A percentile compares a stretch with the other conserved stretches of the same genome.
Evolutionary conservation across 2,329 filamentous ascomycete genomes (phyloP).

Genomic region (Talaromyces marneffei): DNA sequence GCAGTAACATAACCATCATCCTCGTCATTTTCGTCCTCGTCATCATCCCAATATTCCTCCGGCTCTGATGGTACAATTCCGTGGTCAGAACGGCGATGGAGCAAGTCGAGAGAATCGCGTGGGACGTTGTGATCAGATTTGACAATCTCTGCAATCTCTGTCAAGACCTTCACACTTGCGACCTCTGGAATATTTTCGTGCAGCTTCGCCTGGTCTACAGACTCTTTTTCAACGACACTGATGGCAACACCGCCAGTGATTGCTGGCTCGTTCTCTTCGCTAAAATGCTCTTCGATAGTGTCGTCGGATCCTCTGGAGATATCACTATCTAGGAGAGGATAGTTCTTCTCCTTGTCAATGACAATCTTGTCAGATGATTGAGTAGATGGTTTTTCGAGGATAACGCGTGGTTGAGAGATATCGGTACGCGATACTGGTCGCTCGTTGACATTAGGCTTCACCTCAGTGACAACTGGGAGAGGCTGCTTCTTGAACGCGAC

Average conservation of each 20-base stretch:
- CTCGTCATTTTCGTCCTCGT: slow-evolving; percentile 69
- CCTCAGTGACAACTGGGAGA: slow-evolving; percentile 31
- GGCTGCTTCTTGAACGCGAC: slow-evolving; percentile 50
- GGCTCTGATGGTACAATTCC: slow-evolving; percentile 42
- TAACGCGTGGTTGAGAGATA: neutral
- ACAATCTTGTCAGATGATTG: neutral
- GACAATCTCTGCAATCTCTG: slow-evolving; percentile 15
- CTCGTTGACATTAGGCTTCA: slow-evolving; percentile 26
- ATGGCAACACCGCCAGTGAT: neutral
- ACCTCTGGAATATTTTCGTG: slow-evolving; percentile 13
- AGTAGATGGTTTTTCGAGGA: neutral
- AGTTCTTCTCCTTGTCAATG: neutral
- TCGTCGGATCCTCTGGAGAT: neutral
- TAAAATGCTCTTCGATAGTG: neutral
- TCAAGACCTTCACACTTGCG: slow-evolving; percentile 8
- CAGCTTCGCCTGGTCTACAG: neutral
- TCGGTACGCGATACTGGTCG: slow-evolving; percentile 19
- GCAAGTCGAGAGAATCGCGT: slow-evolving; percentile 19
- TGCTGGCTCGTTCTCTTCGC: neutral
- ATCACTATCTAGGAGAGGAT: neutral
- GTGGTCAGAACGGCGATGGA: slow-evolving; percentile 20
- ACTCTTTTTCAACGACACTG: neutral
- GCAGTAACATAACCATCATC: slow-evolving; percentile 69
- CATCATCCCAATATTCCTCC: slow-evolving; percentile 71
- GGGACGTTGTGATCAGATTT: slow-evolving; percentile 8